phyloP scores from a whole-genome alignment of 1,284 basidiomycete species.

The Leccinum pallidistipes region DNA sequence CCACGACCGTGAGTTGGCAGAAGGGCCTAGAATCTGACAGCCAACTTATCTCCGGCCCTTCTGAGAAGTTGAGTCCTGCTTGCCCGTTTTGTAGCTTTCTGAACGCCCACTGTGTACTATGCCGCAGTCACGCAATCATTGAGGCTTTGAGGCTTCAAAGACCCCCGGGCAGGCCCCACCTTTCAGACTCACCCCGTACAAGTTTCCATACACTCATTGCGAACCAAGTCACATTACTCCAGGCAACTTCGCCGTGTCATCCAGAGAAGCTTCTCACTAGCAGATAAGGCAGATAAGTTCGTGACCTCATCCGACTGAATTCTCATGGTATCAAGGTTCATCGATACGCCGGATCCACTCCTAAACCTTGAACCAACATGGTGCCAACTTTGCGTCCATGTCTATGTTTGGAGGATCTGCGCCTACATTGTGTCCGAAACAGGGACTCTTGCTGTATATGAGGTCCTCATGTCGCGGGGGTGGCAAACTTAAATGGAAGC shows the following conservation, averaged over 20 bases:
- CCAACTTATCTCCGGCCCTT: background rate
- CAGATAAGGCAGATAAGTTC: background rate
- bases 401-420: constrained; percentile 20
- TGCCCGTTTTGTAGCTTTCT: background rate
- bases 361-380: constrained; percentile 8
- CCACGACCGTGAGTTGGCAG: no score
- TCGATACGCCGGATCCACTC: constrained; percentile 7
- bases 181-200: background rate
- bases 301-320: background rate
- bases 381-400: constrained; percentile 25
- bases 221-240: background rate
- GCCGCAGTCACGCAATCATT: background rate
- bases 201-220: background rate
- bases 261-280: background rate
- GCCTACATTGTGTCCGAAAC: background rate
- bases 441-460: background rate
- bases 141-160: background rate
- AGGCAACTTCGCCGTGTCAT: background rate
- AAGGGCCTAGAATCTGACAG: background rate
- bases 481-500: constrained; percentile 9
- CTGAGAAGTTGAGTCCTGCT: background rate
- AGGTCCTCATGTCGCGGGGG: constrained; percentile 5
- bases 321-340: constrained; percentile 25
- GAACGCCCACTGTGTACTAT: background rate
- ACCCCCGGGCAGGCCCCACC: background rate